Percentiles rank a stretch among this genome's conserved stretches.
phyloP scores from a whole-genome alignment of 805 yeast species.

The Saturnispora kantuleensis region DNA sequence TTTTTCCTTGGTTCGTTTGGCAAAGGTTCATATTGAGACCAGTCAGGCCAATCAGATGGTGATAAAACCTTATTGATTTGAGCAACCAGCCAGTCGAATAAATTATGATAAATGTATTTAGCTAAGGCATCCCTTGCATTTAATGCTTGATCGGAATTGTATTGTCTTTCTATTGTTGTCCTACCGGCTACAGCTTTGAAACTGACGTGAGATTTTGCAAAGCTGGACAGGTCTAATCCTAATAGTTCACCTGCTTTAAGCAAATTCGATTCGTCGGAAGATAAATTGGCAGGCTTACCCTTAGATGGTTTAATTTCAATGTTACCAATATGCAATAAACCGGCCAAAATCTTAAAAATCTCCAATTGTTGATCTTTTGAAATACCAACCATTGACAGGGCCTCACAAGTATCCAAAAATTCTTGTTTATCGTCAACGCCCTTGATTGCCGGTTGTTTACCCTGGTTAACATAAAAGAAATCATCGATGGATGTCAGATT shows the following conservation, averaged over 20 bases:
- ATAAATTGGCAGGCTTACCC: conserved; percentile 60
- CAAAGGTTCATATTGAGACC: conserved; percentile 18
- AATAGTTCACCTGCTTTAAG: conserved; percentile 74
- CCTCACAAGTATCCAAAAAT: conserved; percentile 63
- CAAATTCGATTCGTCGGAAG: conserved; percentile 80
- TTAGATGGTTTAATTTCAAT: conserved; percentile 78
- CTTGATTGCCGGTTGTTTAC: conserved; percentile 58
- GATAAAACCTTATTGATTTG: conserved; percentile 76
- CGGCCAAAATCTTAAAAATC: conserved; percentile 75
- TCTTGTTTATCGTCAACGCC: conserved; percentile 81
- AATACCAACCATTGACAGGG: conserved; percentile 74
- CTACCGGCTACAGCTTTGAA: conserved; percentile 30
- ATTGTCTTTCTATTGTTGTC: conserved; percentile 85
- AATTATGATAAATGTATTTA: conserved; percentile 81
- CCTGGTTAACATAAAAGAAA: conserved; percentile 80
- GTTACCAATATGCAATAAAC: conserved; percentile 86
- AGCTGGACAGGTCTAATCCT: conserved; percentile 62
- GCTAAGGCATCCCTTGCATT: conserved; percentile 97
- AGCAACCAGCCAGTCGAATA: conserved; percentile 91
- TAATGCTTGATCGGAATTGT: conserved; percentile 75
- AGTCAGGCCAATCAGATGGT: conserved; percentile 53
- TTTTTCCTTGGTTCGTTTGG: conserved; percentile 28
- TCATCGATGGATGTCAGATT: conserved; percentile 57
- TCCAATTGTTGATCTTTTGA: conserved; percentile 44
- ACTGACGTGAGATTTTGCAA: conserved; percentile 76